Evolutionary conservation across 192 early-diverging fungal species (phyloP).

Genomic region (Phlyctochytrium bullatum): DNA sequence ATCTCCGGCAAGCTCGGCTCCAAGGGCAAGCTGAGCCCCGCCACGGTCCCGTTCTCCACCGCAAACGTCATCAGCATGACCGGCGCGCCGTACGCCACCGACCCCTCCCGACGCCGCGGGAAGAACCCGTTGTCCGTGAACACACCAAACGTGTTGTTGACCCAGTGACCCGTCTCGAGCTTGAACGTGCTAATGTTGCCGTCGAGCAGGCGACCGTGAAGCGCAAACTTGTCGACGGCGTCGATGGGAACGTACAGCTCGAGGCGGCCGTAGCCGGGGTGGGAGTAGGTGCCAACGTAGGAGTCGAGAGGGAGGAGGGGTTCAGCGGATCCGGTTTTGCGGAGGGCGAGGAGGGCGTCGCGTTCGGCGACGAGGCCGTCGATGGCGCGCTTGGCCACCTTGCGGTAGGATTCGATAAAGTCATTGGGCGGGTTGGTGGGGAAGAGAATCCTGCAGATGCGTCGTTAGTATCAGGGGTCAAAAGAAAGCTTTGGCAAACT

Average conservation of each 20-base stretch:
- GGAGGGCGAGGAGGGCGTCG: background rate
- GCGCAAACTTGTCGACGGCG: background rate
- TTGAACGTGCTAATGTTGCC: background rate
- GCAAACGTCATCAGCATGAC: no score
- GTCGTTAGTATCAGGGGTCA: background rate
- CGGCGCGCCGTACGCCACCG: no score
- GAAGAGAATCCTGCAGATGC: background rate
- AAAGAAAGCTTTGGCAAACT: background rate
- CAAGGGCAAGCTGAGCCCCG: no score
- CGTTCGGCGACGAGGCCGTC: no score
- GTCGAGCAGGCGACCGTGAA: background rate
- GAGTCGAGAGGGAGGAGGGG: background rate
- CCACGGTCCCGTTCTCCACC: no score
- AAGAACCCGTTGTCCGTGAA: background rate
- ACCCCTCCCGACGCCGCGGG: no score
- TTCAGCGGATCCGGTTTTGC: background rate
- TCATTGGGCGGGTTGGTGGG: background rate
- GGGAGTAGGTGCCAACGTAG: background rate
- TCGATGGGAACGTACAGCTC: background rate
- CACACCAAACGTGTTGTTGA: background rate
- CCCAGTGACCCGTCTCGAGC: background rate
- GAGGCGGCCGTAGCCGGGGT: background rate
- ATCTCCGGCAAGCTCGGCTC: no score
- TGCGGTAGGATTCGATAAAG: background rate
- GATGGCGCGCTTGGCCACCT: background rate